Evolutionary conservation across 2,329 filamentous ascomycete genomes (phyloP).

Genomic region (Coniochaeta prunicola): DNA sequence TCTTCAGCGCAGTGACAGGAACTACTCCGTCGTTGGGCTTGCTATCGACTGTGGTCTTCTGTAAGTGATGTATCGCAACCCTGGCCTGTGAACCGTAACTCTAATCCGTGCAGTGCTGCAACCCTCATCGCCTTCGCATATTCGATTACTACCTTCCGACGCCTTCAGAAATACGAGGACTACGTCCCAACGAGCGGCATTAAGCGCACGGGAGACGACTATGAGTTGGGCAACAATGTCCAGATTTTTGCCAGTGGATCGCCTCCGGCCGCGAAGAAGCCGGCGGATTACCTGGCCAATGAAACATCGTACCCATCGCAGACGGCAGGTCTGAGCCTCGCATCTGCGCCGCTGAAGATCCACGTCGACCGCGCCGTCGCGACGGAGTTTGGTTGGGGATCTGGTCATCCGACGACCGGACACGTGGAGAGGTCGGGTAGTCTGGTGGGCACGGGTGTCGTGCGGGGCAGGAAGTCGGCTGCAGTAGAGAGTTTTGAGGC

Average conservation of each 20-base stretch:
- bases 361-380: slow-evolving; percentile 24
- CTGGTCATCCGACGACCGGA: background rate
- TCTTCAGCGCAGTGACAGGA: slow-evolving; percentile 31
- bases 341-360: slow-evolving; percentile 9
- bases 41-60: slow-evolving; percentile 40
- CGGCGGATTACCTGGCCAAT: slow-evolving; percentile 7
- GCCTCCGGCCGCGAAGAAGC: slow-evolving; percentile 6
- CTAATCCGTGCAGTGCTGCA: slow-evolving; percentile 22
- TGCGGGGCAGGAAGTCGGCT: background rate
- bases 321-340: slow-evolving; percentile 8
- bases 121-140: slow-evolving; percentile 38
- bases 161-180: slow-evolving; percentile 40
- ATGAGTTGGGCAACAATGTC: slow-evolving; percentile 18
- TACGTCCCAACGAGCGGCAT: slow-evolving; percentile 42
- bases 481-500: background rate
- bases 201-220: slow-evolving; percentile 34
- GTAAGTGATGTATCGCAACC: slow-evolving; percentile 25
- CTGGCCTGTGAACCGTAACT: background rate
- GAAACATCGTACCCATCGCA: slow-evolving; percentile 12
- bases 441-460: background rate
- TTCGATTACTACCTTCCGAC: slow-evolving; percentile 37
- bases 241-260: slow-evolving; percentile 7
- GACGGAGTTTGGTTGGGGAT: slow-evolving; percentile 25
- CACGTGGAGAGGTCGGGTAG: background rate
- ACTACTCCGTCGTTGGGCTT: slow-evolving; percentile 42